phyloP scores from a whole-genome alignment of 2,329 filamentous ascomycete genomes.

The Fusarium nisikadoi region DNA sequence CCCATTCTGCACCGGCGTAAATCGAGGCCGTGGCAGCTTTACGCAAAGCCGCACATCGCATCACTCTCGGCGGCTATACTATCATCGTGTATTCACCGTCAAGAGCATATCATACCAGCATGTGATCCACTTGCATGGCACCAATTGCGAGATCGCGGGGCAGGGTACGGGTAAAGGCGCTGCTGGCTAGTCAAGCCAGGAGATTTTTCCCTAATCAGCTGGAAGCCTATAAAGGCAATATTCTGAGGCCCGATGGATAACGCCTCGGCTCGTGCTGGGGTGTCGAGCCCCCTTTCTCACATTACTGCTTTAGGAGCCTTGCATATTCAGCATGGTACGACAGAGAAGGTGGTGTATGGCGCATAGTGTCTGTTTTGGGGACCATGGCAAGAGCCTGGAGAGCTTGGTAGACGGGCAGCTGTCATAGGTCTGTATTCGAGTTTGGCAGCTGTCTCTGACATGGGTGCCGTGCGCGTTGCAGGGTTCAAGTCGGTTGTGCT shows the following conservation, averaged over 20 bases:
- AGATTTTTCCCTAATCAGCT: constrained; percentile 2
- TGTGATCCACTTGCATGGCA: constrained; percentile 42
- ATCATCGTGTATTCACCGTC: constrained; percentile 13
- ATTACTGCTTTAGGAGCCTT: constrained; percentile 37
- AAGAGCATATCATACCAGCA: constrained; percentile 19
- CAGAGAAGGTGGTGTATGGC: constrained; percentile 30
- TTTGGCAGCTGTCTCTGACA: constrained; percentile 1
- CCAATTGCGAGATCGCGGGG: constrained; percentile 32
- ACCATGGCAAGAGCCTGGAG: constrained; percentile 11
- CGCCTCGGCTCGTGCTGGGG: constrained; percentile 34
- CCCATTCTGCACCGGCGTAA: constrained; percentile 1
- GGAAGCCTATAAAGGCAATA: neutral
- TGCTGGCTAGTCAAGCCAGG: neutral
- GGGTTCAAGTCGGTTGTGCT: constrained; percentile 29
- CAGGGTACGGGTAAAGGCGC: constrained; percentile 16
- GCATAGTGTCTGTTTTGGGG: constrained; percentile 20
- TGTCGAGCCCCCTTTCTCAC: constrained; percentile 22
- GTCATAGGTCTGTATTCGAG: constrained; percentile 2
- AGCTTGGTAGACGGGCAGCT: neutral
- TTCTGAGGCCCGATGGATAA: constrained; percentile 22
- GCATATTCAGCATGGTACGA: constrained; percentile 43
- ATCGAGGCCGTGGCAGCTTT: constrained; percentile 6
- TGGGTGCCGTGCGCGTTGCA: neutral
- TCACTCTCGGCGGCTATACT: constrained; percentile 1
- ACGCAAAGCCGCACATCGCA: constrained; percentile 2